Percentiles rank a stretch among this genome's conserved stretches.
These are phyloP conservation scores for Corchorus capsularis DNA, from an alignment of 345 rosid genomes.

Conservation along the genomic window DNA sequence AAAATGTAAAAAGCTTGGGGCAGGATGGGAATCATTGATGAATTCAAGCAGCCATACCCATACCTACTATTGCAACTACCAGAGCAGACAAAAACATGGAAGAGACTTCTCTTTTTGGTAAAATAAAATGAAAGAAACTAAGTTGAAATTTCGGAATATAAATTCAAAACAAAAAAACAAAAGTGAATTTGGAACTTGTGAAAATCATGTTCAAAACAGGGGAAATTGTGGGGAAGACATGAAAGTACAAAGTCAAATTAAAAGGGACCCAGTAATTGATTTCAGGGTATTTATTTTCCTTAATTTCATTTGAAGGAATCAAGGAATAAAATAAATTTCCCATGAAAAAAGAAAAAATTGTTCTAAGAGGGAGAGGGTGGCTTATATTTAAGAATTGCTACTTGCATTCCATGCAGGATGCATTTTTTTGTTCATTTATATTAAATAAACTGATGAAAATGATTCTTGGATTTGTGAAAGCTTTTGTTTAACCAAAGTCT, in stretches of 20 bases:
- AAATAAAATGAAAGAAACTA: neutral
- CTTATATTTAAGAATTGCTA: no score
- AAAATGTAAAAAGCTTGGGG: neutral
- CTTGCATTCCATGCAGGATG: no score
- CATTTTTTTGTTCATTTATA: no score
- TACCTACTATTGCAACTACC: neutral
- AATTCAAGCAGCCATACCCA: neutral
- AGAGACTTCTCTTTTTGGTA: neutral
- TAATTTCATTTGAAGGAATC: no score
- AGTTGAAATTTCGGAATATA: no score
- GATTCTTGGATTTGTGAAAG: neutral
- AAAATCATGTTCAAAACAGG: neutral
- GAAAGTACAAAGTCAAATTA: neutral
- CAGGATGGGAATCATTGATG: neutral
- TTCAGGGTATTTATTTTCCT: neutral
- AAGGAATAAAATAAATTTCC: no score
- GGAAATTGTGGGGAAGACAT: neutral
- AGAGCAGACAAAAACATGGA: neutral
- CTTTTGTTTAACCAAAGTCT: neutral
- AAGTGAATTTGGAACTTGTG: constrained; percentile 6
- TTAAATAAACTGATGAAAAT: neutral
- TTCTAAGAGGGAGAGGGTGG: no score
- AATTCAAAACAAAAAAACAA: neutral
- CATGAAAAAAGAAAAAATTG: no score
- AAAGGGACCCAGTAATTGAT: neutral